Evolutionary conservation across 2,329 filamentous ascomycete species (phyloP).

Genomic region (Tolypocladium pustulatum): DNA sequence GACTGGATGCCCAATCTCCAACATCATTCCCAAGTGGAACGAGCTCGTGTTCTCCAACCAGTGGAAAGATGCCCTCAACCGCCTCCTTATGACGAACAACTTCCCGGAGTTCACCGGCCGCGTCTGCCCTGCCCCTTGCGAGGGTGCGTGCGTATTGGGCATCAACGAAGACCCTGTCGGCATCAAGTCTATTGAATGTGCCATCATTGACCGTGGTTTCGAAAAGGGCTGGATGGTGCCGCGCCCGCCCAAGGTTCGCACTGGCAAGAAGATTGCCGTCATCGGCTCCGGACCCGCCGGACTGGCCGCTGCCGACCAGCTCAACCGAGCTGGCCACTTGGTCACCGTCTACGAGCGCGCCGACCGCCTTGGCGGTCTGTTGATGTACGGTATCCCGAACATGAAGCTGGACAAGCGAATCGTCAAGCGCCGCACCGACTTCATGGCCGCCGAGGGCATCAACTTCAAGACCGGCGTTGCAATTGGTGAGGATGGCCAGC

Average conservation of each 20-base stretch:
- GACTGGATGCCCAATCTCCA: constrained; percentile 88
- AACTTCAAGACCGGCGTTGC: constrained; percentile 68
- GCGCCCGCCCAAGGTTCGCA: constrained; percentile 64
- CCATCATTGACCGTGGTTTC: constrained; percentile 94
- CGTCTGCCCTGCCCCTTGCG: constrained; percentile 92
- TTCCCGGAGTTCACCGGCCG: constrained; percentile 97
- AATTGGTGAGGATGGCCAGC: constrained; percentile 61
- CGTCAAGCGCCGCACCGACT: constrained; percentile 88
- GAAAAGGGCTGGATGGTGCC: constrained; percentile 98
- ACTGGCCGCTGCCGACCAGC: constrained; percentile 81
- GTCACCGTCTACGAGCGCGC: constrained; percentile 91
- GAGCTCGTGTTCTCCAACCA: constrained; percentile 67
- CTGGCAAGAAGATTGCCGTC: constrained; percentile 78
- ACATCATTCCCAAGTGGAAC: constrained; percentile 97
- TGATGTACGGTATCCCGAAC: constrained; percentile 98
- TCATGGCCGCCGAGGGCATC: constrained; percentile 85
- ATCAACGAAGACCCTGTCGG: constrained; percentile 96
- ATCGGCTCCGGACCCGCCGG: constrained; percentile 90
- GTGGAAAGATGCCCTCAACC: constrained; percentile 86
- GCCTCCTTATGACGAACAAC: constrained; percentile 93
- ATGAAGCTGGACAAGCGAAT: constrained; percentile 99
- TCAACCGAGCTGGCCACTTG: constrained; percentile 81
- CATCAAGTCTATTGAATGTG: constrained; percentile 97
- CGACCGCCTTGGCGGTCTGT: constrained; percentile 78
- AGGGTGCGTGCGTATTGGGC: constrained; percentile 89